A percentile compares a stretch with the other conserved stretches of the same genome.
These are phyloP conservation scores for Candida hispaniensis DNA, from an alignment of 805 yeast genomes.

Conservation along the genomic window DNA sequence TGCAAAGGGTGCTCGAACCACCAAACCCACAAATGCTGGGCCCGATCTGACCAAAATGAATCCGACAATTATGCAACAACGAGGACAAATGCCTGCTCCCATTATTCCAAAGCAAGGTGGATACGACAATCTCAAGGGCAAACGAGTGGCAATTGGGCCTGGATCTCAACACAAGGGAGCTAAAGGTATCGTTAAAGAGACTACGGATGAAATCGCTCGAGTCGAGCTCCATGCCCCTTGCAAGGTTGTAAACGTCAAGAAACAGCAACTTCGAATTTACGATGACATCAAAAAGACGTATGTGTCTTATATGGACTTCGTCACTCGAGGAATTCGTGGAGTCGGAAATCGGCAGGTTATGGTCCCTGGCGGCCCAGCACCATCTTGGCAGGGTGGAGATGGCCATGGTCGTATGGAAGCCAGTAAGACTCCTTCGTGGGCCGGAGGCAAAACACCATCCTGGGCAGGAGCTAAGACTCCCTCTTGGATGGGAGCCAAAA, in stretches of 20 bases:
- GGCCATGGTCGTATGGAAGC: too few relatives aligned
- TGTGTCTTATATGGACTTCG: constrained; percentile 19
- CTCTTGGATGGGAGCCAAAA: constrained; percentile 27
- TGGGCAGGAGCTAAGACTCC: constrained; percentile 1
- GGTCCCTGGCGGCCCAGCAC: constrained; percentile 19
- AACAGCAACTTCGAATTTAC: constrained; percentile 63
- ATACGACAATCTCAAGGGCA: constrained; percentile 70
- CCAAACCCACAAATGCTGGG: constrained; percentile 36
- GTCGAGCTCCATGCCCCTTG: constrained; percentile 89
- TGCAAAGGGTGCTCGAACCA: constrained; percentile 62
- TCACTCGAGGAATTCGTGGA: constrained; percentile 28
- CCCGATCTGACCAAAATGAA: constrained; percentile 63
- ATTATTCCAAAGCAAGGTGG: constrained; percentile 53
- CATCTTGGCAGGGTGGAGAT: too few relatives aligned
- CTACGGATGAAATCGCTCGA: constrained; percentile 83
- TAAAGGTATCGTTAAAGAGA: constrained; percentile 85
- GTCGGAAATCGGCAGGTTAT: constrained; percentile 10
- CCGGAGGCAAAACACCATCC: constrained; percentile 19
- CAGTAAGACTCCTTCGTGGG: constrained; percentile 25
- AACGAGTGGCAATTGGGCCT: constrained; percentile 73
- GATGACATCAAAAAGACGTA: constrained; percentile 43
- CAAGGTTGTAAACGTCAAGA: constrained; percentile 76
- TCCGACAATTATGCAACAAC: constrained; percentile 46
- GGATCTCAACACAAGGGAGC: constrained; percentile 92
- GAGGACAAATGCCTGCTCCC: constrained; percentile 44